Base-by-base conservation (phyloP, 768 basidiomycete genomes). In the Tremella fuciformis region DNA sequence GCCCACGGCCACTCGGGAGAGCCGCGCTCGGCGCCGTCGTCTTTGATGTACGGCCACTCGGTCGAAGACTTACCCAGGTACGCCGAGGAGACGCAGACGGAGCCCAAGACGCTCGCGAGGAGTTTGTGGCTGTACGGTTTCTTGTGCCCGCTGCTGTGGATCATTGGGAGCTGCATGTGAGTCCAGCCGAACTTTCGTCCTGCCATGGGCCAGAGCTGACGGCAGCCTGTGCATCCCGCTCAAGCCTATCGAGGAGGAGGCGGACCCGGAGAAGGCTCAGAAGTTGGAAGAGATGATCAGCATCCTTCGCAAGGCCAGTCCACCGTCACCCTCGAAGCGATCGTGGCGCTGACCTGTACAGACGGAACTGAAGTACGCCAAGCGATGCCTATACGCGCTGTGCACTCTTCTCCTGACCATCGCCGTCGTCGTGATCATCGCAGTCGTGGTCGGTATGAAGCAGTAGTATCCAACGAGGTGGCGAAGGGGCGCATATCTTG, bases 291-390 rank as follows among this genome's bases (percentile, higher is more conserved):
- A 74, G 65, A 67, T 74, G 69, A 69, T 71, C 40, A 58, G 50
- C 15, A 71, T 74, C 44, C 49, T 74, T 8, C 49, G 72, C 13
- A 22, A 62, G 51, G 72, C 71, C 53, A 69, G 71, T 53, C 16
- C 15, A 6, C 42, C 22, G 9, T 48, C 4, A 4, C 24, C 19
- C n/a, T 2, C n/a, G 21, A 41, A 2, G 19, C n/a, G 29, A 25
- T 22, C 1, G 39, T 26, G 37, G 44, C 40, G 19, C 53, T 66
- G 59, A 71, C 34, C 7, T 34, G 6, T 18, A 22, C 47, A 73
- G 72, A 64, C 70, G 40, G 72, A 74, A 49, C 38, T 74, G 29
- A 71, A 66, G 55, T 74, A 74, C 53, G 72, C 72, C 38, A 58
- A 56, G 15, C 50, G 65, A 37, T 71, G 72, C 53, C 47, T 62